A percentile compares a stretch with the other conserved stretches of the same genome.
Conservation (phyloP, 129 eudicot species). For the Lonicera japonica region DNA sequence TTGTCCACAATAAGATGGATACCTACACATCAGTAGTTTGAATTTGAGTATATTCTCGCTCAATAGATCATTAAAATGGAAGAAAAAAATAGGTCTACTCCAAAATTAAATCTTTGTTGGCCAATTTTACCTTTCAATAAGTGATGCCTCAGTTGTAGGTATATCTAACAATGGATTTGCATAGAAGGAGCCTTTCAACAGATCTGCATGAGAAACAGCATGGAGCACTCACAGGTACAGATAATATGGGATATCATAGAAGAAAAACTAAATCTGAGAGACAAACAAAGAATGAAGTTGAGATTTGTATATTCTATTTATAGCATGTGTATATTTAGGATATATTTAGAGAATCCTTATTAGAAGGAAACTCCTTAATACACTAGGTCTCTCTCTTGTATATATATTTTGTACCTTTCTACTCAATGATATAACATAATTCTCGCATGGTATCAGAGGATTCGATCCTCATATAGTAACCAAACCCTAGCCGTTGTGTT, state of each 20-base stretch:
- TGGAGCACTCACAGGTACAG: background rate
- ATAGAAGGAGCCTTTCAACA: slow-evolving; percentile 87
- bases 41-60: background rate
- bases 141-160: slow-evolving; percentile 58
- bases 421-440: no score
- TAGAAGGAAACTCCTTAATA: no score
- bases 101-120: background rate
- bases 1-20: slow-evolving; percentile 91
- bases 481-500: no score
- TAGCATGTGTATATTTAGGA: no score
- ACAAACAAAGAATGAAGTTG: background rate
- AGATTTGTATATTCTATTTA: no score
- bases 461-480: no score
- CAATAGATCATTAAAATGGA: background rate
- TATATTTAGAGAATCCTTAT: no score
- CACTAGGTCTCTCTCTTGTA: no score
- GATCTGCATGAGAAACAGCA: slow-evolving; percentile 38
- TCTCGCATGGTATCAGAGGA: no score
- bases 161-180: slow-evolving; percentile 82
- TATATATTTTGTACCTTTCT: no score
- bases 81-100: background rate
- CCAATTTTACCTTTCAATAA: slow-evolving; percentile 48
- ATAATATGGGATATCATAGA: background rate
- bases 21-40: slow-evolving; percentile 32
- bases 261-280: background rate